Percentiles rank a stretch among this genome's conserved stretches.
These are phyloP conservation scores for Aspergillus mulundensis DNA, from an alignment of 495 filamentous ascomycete genomes.

Conservation along the genomic window DNA sequence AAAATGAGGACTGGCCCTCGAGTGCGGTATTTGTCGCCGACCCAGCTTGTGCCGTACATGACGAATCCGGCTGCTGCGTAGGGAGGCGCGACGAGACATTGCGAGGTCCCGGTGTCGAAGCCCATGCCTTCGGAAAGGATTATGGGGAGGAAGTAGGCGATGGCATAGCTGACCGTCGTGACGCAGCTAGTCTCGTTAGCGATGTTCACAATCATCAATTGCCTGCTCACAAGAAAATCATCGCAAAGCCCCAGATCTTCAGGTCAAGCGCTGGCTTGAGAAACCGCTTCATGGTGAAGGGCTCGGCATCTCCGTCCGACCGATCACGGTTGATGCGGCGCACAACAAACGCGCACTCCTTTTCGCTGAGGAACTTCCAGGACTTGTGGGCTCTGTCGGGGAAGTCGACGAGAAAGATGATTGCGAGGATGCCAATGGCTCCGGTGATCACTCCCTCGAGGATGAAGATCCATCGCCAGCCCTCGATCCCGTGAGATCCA, in stretches of 20 bases:
- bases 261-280: constrained; percentile 44
- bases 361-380: constrained; percentile 48
- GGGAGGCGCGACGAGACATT: constrained; percentile 63
- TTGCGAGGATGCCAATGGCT: constrained; percentile 39
- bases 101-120: constrained; percentile 50
- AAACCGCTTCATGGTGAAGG: constrained; percentile 50
- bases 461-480: constrained; percentile 67
- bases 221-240: constrained; percentile 49
- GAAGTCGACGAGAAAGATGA: constrained; percentile 56
- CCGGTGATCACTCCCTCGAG: constrained; percentile 54
- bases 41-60: constrained; percentile 51
- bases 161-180: constrained; percentile 58
- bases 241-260: constrained; percentile 61
- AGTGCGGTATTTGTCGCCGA: constrained; percentile 53
- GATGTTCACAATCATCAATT: not conserved
- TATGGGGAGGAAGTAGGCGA: constrained; percentile 65
- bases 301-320: constrained; percentile 46
- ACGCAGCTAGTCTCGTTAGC: constrained; percentile 31
- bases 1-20: constrained; percentile 55
- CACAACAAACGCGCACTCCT: constrained; percentile 53
- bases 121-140: constrained; percentile 56
- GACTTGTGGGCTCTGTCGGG: constrained; percentile 50
- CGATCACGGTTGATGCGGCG: constrained; percentile 57
- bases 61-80: constrained; percentile 57
- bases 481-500: constrained; percentile 42